Base-by-base conservation (phyloP, 2,329 filamentous ascomycete species). In the Nannizziopsis barbatae region DNA sequence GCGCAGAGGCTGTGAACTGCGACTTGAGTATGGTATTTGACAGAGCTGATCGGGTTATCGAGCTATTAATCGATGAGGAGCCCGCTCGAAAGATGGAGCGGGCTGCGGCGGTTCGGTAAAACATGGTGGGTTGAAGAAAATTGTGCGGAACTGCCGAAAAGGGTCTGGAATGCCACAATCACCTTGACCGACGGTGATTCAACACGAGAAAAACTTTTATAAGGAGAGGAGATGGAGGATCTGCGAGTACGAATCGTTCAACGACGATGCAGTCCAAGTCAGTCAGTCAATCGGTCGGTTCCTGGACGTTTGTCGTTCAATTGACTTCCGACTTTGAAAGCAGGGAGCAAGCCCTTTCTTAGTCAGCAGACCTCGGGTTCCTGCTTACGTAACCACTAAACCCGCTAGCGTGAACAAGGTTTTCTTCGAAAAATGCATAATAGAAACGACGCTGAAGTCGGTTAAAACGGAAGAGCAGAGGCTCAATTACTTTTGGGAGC, bases 21-120 rank as follows among this genome's bases (percentile, higher is more conserved):
- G 67, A 66, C 62, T 66, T 69, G 62, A 68, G 67, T 53, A 67
- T 57, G 53, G 60, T 65, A 57, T 64, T 65, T 50, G 62, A 57
- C 54, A 71, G 55, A 37, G 63, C 55, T 39, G 65, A 69, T 57
- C 66, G 67, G 50, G 67, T 60, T 48, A 68, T 59, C 37, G 67
- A 66, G 53, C 60, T 61, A 62, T 69, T 71, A 59, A 63, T 66
- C 61, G 60, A 65, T 46, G 64, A 62, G 12, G 46, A 41, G 54
- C 67, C 54, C 50, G 71, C 68, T 57, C 69, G 65, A 56, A 70
- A 61, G 46, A 67, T 57, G 50, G 70, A 70, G 62, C 70, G 68
- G 55, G 65, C 62, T 57, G 65, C 66, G 52, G 65, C 60, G 57
- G 63, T 66, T 60, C 71, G 67, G 62, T 64, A 68, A 46, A 73